Base-by-base conservation (phyloP, 2,329 filamentous ascomycete species). In the Fusarium sp. region DNA sequence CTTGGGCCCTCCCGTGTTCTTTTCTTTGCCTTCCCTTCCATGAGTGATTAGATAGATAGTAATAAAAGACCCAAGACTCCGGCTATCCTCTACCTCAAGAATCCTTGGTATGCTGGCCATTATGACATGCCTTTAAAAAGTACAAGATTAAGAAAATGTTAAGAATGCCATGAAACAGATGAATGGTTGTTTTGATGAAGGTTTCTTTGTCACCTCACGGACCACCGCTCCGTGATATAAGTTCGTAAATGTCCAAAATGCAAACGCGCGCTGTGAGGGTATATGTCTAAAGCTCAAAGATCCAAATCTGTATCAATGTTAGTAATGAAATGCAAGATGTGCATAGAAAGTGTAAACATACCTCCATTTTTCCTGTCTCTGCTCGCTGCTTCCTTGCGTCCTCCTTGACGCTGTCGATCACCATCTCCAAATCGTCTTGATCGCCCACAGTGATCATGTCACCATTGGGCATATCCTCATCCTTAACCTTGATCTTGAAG, bases 401-500 rank as follows among this genome's bases (percentile, higher is more conserved):
- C 48, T 86, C 86, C 77, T 88, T 92, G 8, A 90, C 89, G 45
- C 83, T 86, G 77, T 87, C 86, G 53, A 98, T 85, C 26, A 93
- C 89, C 88, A 97, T 92, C 49, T 98, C 94, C 65, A 97, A 80
- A 81, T 99, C 96, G 74, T 99, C 96, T 78, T 97, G 93, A 77
- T 99, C 96, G 28, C 91, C 94, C 88, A 99, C 91, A 30, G 95
- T 97, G 75, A 99, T 96, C 91, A 97, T 95, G 75, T 98, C 95
- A 4, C 91, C 91, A 55, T 90, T 85, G 1, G 87, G 86, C 62
- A 83, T 79, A 70, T 93, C 91, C 71, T 98, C 96, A 67, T 96
- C 93, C 74, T 86, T 88, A 71, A 94, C 88, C 83, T 96, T 96
- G 79, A 97, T 90, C 84, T 94, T 96, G 82, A 97, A 95, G 57